Conservation (phyloP, 805 yeast species). For the Ogataea trehaloabstinens region DNA sequence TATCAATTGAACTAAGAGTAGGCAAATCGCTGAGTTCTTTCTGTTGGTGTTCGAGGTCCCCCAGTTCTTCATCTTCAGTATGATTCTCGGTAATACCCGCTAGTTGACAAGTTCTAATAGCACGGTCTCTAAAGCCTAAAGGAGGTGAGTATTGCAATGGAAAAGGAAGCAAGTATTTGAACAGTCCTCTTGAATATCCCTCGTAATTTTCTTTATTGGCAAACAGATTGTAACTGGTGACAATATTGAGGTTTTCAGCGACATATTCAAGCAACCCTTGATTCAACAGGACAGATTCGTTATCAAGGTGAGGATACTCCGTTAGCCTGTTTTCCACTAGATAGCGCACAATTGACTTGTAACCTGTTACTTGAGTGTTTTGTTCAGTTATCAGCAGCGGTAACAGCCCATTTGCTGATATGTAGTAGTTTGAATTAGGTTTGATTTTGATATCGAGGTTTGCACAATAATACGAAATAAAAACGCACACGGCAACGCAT, state of each 20-base stretch:
- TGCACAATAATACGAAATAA: slow-evolving; percentile 29
- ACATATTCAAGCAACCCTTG: slow-evolving; percentile 44
- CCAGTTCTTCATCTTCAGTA: slow-evolving; percentile 27
- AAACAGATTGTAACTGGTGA: slow-evolving; percentile 57
- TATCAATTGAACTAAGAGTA: slow-evolving; percentile 26
- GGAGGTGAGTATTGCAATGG: slow-evolving; percentile 78
- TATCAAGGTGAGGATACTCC: not conserved
- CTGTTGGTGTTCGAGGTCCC: slow-evolving; percentile 26
- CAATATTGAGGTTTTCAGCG: slow-evolving; percentile 38
- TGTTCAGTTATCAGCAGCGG: slow-evolving; percentile 42
- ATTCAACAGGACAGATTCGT: slow-evolving; percentile 33
- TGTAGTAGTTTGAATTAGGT: slow-evolving; percentile 57
- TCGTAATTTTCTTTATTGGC: slow-evolving; percentile 59
- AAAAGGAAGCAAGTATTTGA: slow-evolving; percentile 56
- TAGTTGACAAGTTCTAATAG: slow-evolving; percentile 29
- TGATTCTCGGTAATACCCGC: slow-evolving; percentile 34
- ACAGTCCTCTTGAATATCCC: slow-evolving; percentile 53
- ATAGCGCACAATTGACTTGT: slow-evolving; percentile 35
- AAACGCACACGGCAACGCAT: slow-evolving; percentile 46
- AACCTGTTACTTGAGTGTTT: slow-evolving; percentile 38
- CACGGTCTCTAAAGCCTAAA: slow-evolving; percentile 36
- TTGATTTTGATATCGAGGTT: slow-evolving; percentile 37
- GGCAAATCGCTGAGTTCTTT: slow-evolving; percentile 26
- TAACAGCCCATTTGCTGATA: slow-evolving; percentile 46
- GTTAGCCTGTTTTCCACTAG: slow-evolving; percentile 17